Conservation (phyloP, 2,329 filamentous ascomycete genomes). For the Colletotrichum magnum region DNA sequence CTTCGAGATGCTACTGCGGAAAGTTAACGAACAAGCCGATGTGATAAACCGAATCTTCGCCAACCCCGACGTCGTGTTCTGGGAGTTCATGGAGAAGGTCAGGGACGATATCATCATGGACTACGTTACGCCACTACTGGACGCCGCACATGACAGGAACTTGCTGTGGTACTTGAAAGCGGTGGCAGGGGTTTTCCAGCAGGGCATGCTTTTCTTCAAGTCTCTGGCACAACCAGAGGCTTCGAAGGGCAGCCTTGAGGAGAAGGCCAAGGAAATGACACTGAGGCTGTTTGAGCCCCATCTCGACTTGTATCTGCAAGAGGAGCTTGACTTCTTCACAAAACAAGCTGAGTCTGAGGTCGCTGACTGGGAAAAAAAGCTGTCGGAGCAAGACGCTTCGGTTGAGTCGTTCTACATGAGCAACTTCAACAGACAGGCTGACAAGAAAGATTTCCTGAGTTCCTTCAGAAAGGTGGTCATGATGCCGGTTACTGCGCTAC, state of each 20-base stretch:
- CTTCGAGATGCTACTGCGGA: slow-evolving; percentile 80
- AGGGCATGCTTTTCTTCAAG: slow-evolving; percentile 83
- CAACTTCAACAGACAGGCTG: slow-evolving; percentile 92
- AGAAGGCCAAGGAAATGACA: slow-evolving; percentile 77
- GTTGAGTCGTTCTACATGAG: slow-evolving; percentile 97
- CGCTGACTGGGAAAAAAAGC: slow-evolving; percentile 88
- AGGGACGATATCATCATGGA: slow-evolving; percentile 88
- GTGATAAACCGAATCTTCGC: slow-evolving; percentile 90
- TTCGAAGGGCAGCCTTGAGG: slow-evolving; percentile 71
- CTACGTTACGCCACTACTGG: slow-evolving; percentile 87
- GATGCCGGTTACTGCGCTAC: slow-evolving; percentile 95
- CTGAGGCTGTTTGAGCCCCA: slow-evolving; percentile 88
- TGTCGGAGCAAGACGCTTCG: slow-evolving; percentile 90
- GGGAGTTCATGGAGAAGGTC: slow-evolving; percentile 85
- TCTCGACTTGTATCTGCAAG: slow-evolving; percentile 91
- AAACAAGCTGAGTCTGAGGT: slow-evolving; percentile 83
- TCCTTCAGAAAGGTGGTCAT: slow-evolving; percentile 99
- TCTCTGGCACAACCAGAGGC: slow-evolving; percentile 78
- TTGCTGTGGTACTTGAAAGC: slow-evolving; percentile 86
- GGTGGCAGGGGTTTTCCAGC: slow-evolving; percentile 89
- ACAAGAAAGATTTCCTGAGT: slow-evolving; percentile 95
- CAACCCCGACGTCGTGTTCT: slow-evolving; percentile 77
- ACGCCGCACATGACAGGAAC: slow-evolving; percentile 85
- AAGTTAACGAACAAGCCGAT: slow-evolving; percentile 85
- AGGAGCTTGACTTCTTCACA: slow-evolving; percentile 90